These are phyloP conservation scores for Fomitopsis schrenkii DNA, from an alignment of 1,284 basidiomycete genomes.

Conservation along the genomic window DNA sequence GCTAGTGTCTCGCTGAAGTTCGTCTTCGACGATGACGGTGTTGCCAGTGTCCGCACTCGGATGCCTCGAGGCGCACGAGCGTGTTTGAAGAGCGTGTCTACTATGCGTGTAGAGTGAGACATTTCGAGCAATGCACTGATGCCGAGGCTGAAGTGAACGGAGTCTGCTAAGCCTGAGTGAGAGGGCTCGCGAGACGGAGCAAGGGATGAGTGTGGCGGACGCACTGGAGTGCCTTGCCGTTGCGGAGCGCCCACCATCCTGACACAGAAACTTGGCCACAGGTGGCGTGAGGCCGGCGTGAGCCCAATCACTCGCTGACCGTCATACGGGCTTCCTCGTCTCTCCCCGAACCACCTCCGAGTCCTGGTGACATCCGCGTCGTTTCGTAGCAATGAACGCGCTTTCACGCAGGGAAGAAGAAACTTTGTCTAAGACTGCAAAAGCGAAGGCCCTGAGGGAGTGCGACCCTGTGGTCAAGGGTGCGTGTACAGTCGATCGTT, in stretches of 20 bases:
- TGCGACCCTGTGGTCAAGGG: slow-evolving; percentile 79
- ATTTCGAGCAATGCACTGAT: slow-evolving; percentile 4
- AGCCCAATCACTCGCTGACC: neutral
- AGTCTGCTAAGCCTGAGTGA: neutral
- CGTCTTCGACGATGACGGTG: slow-evolving; percentile 44
- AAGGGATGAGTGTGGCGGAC: neutral
- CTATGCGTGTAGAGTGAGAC: slow-evolving; percentile 9
- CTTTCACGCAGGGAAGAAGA: slow-evolving; percentile 89
- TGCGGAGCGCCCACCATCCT: slow-evolving; percentile 12
- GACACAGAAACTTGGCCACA: neutral
- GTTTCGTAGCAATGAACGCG: slow-evolving; percentile 58
- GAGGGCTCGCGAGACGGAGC: neutral
- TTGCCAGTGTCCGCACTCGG: slow-evolving; percentile 49
- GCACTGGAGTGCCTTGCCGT: neutral
- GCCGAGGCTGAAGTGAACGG: neutral
- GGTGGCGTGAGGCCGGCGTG: neutral
- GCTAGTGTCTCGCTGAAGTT: slow-evolving; percentile 59
- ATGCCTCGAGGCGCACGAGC: slow-evolving; percentile 13
- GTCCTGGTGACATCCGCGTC: neutral
- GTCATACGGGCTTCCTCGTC: neutral
- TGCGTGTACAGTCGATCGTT: slow-evolving; percentile 22
- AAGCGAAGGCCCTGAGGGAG: slow-evolving; percentile 72
- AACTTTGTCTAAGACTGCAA: slow-evolving; percentile 77
- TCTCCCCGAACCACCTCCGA: neutral
- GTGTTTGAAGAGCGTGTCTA: slow-evolving; percentile 15